Evolutionary conservation across 2,329 filamentous ascomycete species (phyloP), one percentile per base, ranked within the genome.

Genomic region (Diplodia mutila): DNA sequence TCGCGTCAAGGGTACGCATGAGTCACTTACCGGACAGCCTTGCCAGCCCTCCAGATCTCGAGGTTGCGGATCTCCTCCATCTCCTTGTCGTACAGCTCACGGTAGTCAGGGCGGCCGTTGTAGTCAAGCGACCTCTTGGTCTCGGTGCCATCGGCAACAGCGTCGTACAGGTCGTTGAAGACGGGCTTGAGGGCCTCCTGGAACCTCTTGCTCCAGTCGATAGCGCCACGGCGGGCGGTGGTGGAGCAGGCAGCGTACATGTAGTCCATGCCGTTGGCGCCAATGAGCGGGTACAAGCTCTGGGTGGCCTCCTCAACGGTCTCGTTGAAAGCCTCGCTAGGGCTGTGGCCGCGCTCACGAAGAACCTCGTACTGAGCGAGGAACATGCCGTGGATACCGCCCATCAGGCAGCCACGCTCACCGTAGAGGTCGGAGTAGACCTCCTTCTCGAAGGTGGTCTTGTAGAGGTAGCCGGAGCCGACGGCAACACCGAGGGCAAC

Each of bases 331-430:
- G 95, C 95, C 86, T 99, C 95, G 76, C 91, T 94, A 81, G 95
- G 95, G 84, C 88, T 91, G 90, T 99, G 95, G 84, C 95, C 95
- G 75, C 92, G 91, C 90, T 99, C 95, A 80, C 95, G 94, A 84
- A 99, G 94, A 75, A 99, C 95, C 89, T 99, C 95, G 89, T 99
- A 99, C 87, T 99, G 95, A 71, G 95, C 95, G 75, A 99, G 93
- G 92, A 99, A 99, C 95, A 99, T 99, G 81, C 95, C 95, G 89
- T 99, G 95, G 85, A 99, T 99, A 84, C 95, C 95, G 77, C 95
- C 95, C 95, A 99, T 99, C 79, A 99, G 87, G 90, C 95, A 99
- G 81, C 95, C 95, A 85, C 95, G 94, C 91, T 99, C 95, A 84
- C 95, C 95, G 87, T 99, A 99, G 75, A 99, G 90, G 85, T 98